Percentiles rank a stretch among this genome's conserved stretches.
Evolutionary conservation across 1,284 basidiomycete species (phyloP).

Genomic region (Trichosporon coremiiforme): DNA sequence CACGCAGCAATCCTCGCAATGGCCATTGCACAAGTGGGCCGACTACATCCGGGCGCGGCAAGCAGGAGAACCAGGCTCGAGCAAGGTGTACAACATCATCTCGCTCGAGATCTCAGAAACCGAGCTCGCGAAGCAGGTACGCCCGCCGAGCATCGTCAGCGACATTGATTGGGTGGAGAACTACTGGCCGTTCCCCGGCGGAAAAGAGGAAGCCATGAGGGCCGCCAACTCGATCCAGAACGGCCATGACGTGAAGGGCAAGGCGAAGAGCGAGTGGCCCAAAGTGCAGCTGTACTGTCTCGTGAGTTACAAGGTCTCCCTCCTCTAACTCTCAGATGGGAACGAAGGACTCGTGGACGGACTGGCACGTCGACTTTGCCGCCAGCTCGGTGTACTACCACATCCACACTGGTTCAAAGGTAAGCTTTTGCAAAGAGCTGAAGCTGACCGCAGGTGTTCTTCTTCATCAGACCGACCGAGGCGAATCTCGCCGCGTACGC

Average conservation of each 20-base stretch:
- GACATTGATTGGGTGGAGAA: conserved; percentile 97
- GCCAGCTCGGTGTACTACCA: conserved; percentile 94
- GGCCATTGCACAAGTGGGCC: conserved; percentile 89
- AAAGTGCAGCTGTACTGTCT: conserved; percentile 96
- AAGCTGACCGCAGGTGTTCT: conserved; percentile 69
- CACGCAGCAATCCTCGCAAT: conserved; percentile 74
- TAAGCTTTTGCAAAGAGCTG: no score
- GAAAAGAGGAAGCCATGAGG: conserved; percentile 32
- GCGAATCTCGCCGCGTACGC: conserved; percentile 76
- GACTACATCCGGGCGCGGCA: conserved; percentile 65
- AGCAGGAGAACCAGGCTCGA: not conserved
- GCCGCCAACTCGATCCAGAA: conserved; percentile 44
- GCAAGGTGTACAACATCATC: conserved; percentile 84
- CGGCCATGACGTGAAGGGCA: conserved; percentile 9
- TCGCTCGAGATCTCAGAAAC: conserved; percentile 82
- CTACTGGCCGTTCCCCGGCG: conserved; percentile 68
- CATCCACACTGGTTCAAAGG: conserved; percentile 78
- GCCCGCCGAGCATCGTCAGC: conserved; percentile 79
- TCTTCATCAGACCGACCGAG: conserved; percentile 88
- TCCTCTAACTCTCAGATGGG: conserved; percentile 62
- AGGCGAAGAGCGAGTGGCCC: conserved; percentile 63
- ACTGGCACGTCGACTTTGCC: conserved; percentile 96
- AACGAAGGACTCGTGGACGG: conserved; percentile 70
- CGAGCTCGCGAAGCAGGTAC: conserved; percentile 70
- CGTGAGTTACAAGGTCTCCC: no score